phyloP scores from a whole-genome alignment of 768 basidiomycete species.

The Punctularia strigosozonata region DNA sequence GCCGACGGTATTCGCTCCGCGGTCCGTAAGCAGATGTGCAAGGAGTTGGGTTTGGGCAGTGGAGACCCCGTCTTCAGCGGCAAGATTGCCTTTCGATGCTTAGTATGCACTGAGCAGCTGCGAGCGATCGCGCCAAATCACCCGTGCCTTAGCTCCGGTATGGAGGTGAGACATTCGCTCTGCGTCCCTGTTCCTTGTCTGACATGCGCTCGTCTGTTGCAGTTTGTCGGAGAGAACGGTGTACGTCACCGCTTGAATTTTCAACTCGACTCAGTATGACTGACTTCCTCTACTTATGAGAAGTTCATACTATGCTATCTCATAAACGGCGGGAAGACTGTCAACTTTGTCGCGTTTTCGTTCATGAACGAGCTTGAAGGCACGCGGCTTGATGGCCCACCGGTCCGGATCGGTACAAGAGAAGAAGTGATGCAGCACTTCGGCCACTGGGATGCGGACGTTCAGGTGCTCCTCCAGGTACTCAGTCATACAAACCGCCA shows the following conservation, averaged over 20 bases:
- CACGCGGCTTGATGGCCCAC: constrained; percentile 35
- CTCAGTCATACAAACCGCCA: constrained; percentile 6
- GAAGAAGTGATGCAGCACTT: constrained; percentile 35
- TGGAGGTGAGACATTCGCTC: constrained; percentile 34
- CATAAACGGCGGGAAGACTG: constrained; percentile 39
- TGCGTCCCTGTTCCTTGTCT: not conserved
- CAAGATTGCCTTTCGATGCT: constrained; percentile 41
- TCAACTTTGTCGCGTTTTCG: constrained; percentile 55
- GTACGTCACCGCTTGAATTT: constrained; percentile 16
- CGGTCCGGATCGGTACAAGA: constrained; percentile 32
- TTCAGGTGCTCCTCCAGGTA: constrained; percentile 43
- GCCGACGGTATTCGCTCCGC: constrained; percentile 59
- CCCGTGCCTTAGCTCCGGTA: constrained; percentile 32
- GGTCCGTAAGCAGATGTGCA: constrained; percentile 26
- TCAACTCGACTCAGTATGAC: not conserved
- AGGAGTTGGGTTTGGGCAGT: constrained; percentile 17
- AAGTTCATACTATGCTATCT: constrained; percentile 56
- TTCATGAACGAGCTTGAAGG: constrained; percentile 38
- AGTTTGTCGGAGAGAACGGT: constrained; percentile 20
- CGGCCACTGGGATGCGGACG: constrained; percentile 47
- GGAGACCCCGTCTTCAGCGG: constrained; percentile 52
- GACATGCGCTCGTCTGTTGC: not conserved
- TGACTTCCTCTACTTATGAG: not conserved
- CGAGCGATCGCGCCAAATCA: constrained; percentile 32
- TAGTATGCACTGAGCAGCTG: constrained; percentile 43